Evolutionary conservation across 2,329 filamentous ascomycete species (phyloP), one percentile per base, ranked within the genome.

Genomic region (Fusarium gaditjirri): DNA sequence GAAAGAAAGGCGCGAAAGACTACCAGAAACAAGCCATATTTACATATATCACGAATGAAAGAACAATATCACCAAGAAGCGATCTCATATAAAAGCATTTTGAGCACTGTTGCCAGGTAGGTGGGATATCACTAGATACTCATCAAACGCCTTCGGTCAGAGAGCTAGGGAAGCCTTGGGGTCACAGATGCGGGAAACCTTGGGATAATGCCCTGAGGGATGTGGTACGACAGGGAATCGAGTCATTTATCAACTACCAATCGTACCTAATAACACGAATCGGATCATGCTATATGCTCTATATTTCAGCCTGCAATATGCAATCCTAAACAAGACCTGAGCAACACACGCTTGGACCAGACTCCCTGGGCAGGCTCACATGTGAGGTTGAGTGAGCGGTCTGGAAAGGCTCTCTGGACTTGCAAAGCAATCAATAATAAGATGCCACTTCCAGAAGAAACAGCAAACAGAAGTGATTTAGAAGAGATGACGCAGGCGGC

Each of bases 151-250:
- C 38, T 35, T 41, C 31, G 43, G 50, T 35, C 33, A 49, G 17
- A 29, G 16, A 47, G n/a, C 9, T 16, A 61, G 46, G 25, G 21
- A 38, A 56, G 27, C 31, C 29, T n/a, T 44, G 54, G 39, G 17
- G 56, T 56, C 35, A 42, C 38, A 47, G 29, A 60, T 44, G 39
- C 39, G 56, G 46, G 36, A 50, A 39, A 41, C 54, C 33, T 55
- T 57, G 42, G 36, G 46, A 42, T 38, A 59, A 44, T 39, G 38
- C 27, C 27, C 36, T 61, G 44, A 25, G 31, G 39, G 41, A 55
- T 44, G 52, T 73, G 73, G 66, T 69, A 75, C 50, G 74, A 74
- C 41, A 36, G 44, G 31, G 12, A 52, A 58, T 49, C 43, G 57
- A 65, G 47, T 52, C 23, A 41, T 59, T 62, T 55, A 29, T 35